phyloP scores from a whole-genome alignment of 129 eudicot species.

The Oenanthe sinensis region DNA sequence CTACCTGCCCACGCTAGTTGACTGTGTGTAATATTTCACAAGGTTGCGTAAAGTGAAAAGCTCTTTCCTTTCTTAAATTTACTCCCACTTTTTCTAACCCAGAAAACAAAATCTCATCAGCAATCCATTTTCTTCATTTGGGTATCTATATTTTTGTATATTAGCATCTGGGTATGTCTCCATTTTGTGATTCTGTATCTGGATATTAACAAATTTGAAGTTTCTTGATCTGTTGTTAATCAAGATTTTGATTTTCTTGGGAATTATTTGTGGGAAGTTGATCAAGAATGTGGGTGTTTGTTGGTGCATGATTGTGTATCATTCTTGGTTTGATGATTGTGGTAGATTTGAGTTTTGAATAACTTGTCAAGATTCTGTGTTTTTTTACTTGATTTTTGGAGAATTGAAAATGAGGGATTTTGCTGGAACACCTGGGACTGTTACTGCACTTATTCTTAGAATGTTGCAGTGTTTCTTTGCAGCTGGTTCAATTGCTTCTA shows the following conservation, averaged over 20 bases:
- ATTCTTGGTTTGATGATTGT: constrained; percentile 13
- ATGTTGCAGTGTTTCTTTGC: constrained; percentile 67
- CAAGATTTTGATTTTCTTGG: background rate
- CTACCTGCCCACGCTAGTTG: constrained; percentile 13
- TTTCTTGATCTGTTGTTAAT: background rate
- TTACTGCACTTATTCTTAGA: constrained; percentile 53
- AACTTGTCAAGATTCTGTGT: constrained; percentile 7
- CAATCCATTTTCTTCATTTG: background rate
- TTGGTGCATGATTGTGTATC: background rate
- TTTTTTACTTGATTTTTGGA: constrained; percentile 1
- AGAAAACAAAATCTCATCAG: background rate
- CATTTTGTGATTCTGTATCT: background rate
- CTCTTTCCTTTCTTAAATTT: background rate
- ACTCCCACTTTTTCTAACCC: background rate
- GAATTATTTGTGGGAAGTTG: background rate
- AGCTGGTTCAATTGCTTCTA: constrained; percentile 56
- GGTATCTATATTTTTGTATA: constrained; percentile 3
- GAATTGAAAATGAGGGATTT: constrained; percentile 42
- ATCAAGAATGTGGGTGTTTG: background rate
- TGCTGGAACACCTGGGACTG: constrained; percentile 80
- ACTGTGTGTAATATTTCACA: background rate
- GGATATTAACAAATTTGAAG: background rate
- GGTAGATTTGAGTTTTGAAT: background rate
- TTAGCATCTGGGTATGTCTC: background rate
- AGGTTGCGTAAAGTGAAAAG: background rate